Evolutionary conservation across 139 green algal species (phyloP).

Genomic region (Dunaliella sp.): DNA sequence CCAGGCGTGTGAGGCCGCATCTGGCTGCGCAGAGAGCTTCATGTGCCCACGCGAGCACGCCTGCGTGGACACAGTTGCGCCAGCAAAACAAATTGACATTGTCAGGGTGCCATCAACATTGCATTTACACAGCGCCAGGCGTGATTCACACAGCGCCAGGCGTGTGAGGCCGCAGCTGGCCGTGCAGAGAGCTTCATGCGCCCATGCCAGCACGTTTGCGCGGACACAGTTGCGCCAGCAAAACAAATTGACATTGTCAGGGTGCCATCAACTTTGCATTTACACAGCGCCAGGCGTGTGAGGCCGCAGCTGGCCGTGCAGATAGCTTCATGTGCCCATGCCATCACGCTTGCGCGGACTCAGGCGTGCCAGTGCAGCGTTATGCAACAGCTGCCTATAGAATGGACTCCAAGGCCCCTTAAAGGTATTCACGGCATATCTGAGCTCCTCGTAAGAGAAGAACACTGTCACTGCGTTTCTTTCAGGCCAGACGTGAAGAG

Average conservation of each 20-base stretch:
- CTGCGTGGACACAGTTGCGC: neutral
- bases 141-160: neutral
- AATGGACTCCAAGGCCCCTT: too few species aligned
- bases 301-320: neutral
- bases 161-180: neutral
- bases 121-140: neutral
- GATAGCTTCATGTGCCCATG: neutral
- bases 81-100: neutral
- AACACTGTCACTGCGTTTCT: too few species aligned
- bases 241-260: neutral
- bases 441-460: too few species aligned
- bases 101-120: neutral
- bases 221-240: too few species aligned
- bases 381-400: too few species aligned
- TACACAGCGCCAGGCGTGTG: neutral
- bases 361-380: too few species aligned
- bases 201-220: neutral
- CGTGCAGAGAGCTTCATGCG: neutral
- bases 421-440: too few species aligned
- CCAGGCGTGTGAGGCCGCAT: neutral
- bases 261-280: neutral
- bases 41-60: neutral
- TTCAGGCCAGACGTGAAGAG: too few species aligned
- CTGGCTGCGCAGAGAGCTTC: neutral
- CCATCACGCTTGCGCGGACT: neutral